These are phyloP conservation scores for Penicillium sclerotiorum DNA, from an alignment of 2,329 filamentous ascomycete species.

Conservation along the genomic window DNA sequence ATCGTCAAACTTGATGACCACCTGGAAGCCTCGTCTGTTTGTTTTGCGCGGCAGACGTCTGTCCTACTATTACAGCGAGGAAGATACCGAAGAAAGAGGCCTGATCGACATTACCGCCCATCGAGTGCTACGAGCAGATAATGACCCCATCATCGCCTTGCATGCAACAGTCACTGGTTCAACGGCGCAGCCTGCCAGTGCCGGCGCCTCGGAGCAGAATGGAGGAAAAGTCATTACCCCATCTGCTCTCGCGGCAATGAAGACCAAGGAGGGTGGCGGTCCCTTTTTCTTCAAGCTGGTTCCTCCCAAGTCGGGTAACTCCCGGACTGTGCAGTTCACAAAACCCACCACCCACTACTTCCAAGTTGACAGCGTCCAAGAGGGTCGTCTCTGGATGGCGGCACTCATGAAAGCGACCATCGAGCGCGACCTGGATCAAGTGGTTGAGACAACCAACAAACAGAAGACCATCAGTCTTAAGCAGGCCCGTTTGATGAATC, in stretches of 20 bases:
- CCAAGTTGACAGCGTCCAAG: conserved; percentile 84
- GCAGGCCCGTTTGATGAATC: conserved; percentile 84
- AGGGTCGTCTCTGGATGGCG: conserved; percentile 96
- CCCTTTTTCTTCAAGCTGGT: conserved; percentile 99
- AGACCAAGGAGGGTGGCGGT: conserved; percentile 56
- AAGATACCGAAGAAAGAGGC: conserved; percentile 89
- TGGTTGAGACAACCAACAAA: conserved; percentile 89
- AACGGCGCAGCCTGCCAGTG: conserved; percentile 60
- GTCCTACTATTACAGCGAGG: conserved; percentile 94
- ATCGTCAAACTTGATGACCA: conserved; percentile 92
- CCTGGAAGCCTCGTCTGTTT: conserved; percentile 97
- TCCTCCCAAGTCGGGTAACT: conserved; percentile 82
- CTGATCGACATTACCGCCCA: conserved; percentile 98
- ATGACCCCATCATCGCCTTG: conserved; percentile 84
- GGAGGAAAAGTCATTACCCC: conserved; percentile 32
- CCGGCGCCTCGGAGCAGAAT: conserved; percentile 40
- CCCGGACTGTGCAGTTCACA: conserved; percentile 92
- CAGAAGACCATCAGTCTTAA: conserved; percentile 93
- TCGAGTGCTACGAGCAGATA: conserved; percentile 90
- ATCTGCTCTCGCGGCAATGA: conserved; percentile 34
- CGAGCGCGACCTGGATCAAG: conserved; percentile 76
- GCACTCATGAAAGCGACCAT: conserved; percentile 99
- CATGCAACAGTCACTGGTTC: conserved; percentile 91
- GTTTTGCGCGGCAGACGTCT: conserved; percentile 87
- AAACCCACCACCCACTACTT: conserved; percentile 98